phyloP scores from a whole-genome alignment of 2,329 filamentous ascomycete genomes.

The Cercospora citrullina region DNA sequence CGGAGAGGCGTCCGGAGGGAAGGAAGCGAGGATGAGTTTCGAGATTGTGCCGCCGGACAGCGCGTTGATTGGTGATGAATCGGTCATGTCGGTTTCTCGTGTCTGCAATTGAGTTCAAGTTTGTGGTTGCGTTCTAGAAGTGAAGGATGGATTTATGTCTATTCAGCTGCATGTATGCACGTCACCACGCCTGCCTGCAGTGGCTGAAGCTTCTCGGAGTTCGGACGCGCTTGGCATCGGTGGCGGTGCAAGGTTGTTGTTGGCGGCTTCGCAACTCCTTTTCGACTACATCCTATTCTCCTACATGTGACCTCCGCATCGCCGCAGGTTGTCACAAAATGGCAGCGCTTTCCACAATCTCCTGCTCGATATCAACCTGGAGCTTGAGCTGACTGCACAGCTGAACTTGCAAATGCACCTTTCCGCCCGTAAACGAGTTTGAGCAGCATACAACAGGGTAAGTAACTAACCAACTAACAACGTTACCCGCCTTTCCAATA shows the following conservation, averaged over 20 bases:
- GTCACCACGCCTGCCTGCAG: neutral
- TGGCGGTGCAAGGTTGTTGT: neutral
- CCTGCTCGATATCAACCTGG: neutral
- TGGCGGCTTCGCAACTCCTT: neutral
- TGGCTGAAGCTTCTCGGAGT: neutral
- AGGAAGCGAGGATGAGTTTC: conserved; percentile 46
- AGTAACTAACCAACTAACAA: neutral
- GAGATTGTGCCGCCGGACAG: conserved; percentile 47
- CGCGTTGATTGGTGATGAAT: conserved; percentile 40
- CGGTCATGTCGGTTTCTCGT: conserved; percentile 3
- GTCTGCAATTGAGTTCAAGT: neutral
- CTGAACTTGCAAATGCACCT: neutral
- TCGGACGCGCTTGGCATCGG: neutral
- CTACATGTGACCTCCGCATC: too few species aligned
- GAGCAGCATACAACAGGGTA: neutral
- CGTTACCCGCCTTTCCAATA: too few species aligned
- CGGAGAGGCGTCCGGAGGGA: conserved; percentile 43
- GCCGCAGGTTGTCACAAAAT: too few species aligned
- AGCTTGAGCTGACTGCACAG: neutral
- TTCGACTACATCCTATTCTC: neutral
- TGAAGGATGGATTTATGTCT: conserved; percentile 1
- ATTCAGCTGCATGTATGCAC: neutral
- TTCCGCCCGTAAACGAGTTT: neutral
- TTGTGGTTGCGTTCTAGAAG: neutral
- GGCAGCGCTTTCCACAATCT: too few species aligned